Evolutionary conservation across 1,284 basidiomycete genomes (phyloP).

Genomic region (Tranzscheliella williamsii): DNA sequence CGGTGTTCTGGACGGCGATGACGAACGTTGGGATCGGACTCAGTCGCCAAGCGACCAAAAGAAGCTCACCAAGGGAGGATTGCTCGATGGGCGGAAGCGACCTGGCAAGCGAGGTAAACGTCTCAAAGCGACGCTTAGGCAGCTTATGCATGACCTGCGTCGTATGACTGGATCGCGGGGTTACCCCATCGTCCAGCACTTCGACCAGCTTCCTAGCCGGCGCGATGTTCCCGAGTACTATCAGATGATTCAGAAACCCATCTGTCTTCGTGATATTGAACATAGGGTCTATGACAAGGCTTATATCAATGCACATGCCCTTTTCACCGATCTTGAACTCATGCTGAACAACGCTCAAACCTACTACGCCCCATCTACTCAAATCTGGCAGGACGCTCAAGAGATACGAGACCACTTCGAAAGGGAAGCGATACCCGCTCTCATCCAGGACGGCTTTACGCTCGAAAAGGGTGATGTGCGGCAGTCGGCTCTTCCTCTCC

Average conservation of each 20-base stretch:
- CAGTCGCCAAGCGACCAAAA: constrained; percentile 1
- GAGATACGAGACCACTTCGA: constrained; percentile 50
- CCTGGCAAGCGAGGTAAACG: constrained; percentile 52
- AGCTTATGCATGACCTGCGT: constrained; percentile 39
- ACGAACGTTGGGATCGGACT: constrained; percentile 5
- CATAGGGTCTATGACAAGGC: constrained; percentile 36
- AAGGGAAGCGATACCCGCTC: constrained; percentile 43
- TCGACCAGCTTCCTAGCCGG: constrained; percentile 49
- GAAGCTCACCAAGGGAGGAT: constrained; percentile 37
- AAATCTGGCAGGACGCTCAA: constrained; percentile 52
- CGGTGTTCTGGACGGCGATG: constrained; percentile 10
- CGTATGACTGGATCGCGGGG: constrained; percentile 28
- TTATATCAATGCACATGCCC: constrained; percentile 52
- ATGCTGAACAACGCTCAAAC: constrained; percentile 59
- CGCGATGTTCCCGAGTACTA: constrained; percentile 58
- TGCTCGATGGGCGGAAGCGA: constrained; percentile 38
- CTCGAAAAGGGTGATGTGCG: constrained; percentile 56
- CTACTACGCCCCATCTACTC: constrained; percentile 48
- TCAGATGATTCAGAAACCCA: constrained; percentile 47
- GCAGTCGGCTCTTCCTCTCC: constrained; percentile 51
- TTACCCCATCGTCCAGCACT: constrained; percentile 36
- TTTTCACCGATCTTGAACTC: constrained; percentile 47
- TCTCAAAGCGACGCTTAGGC: constrained; percentile 50
- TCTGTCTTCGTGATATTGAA: constrained; percentile 51
- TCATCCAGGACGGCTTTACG: constrained; percentile 56